Percentiles rank a stretch among this genome's conserved stretches.
These are phyloP conservation scores for Auriculariales sp. DNA, from an alignment of 768 basidiomycete genomes.

Conservation along the genomic window DNA sequence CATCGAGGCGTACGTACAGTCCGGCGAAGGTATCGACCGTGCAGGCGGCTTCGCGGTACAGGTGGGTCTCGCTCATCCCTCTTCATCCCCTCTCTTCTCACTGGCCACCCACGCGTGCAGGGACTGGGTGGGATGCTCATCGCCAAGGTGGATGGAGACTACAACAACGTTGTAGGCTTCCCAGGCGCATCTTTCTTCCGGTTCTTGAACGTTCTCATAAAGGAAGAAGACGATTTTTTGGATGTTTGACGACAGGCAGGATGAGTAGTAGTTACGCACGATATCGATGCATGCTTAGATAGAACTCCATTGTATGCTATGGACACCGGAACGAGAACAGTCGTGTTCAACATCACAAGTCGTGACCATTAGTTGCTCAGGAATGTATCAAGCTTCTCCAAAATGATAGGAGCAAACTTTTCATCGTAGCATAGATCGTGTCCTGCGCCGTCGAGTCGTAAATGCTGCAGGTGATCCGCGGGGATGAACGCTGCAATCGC, in stretches of 20 bases:
- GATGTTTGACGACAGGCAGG: conserved; percentile 10
- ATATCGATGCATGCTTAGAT: too few relatives aligned
- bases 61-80: conserved; percentile 25
- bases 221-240: conserved; percentile 67
- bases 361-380: too few relatives aligned
- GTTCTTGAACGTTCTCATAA: conserved; percentile 49
- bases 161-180: conserved; percentile 84
- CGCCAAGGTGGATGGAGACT: conserved; percentile 79
- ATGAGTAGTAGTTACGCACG: too few relatives aligned
- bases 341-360: too few relatives aligned
- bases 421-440: conserved; percentile 9
- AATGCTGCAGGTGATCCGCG: conserved; percentile 9
- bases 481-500: conserved; percentile 9
- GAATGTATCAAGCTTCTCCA: background rate
- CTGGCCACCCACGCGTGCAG: conserved; percentile 19
- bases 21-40: conserved; percentile 71
- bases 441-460: conserved; percentile 9
- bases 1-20: conserved; percentile 69
- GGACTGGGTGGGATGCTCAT: conserved; percentile 72
- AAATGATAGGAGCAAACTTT: conserved; percentile 9
- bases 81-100: background rate
- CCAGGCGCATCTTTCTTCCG: conserved; percentile 77
- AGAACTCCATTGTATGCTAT: too few relatives aligned
- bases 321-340: too few relatives aligned
- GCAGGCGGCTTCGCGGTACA: conserved; percentile 95